Evolutionary conservation across 1,284 basidiomycete species (phyloP), one percentile per base, ranked within the genome.

Genomic region (Trichosporon asahii): DNA sequence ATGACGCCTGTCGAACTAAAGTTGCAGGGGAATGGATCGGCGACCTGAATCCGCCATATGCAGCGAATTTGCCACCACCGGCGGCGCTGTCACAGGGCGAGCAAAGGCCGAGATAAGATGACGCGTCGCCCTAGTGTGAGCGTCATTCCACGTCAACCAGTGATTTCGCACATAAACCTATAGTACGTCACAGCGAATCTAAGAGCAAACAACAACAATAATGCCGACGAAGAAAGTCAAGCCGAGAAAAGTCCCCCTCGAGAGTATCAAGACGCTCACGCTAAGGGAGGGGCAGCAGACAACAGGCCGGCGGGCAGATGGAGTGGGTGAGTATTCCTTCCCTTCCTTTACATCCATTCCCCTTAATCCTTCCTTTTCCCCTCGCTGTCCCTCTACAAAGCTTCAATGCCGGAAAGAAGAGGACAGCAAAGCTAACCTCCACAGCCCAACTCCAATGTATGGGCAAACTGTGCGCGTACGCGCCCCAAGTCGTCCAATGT

Each of bases 401-500:
- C 31, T 33, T 33, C n/a, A n/a, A n/a, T n/a, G n/a, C n/a, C n/a
- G n/a, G n/a, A n/a, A n/a, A n/a, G n/a, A n/a, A n/a, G n/a, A n/a
- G n/a, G n/a, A n/a, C n/a, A n/a, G n/a, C n/a, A n/a, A n/a, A 21
- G 33, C 25, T 64, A 25, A 66, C 63, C 7, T 8, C 35, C 57
- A n/a, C 2, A 84, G 81, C 78, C 2, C 94, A 97, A 79, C 87
- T 97, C 27, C 86, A 85, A 37, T 97, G 95, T 80, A 77, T 88
- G n/a, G 94, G 94, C 29, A 88, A 88, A 72, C 86, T 90, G 44
- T 97, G 95, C 80, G 85, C 88, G 18, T 95, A 89, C 81, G 87
- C 89, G 71, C 94, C 94, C 0, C 90, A 94, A 70, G 91, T 90
- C n/a, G 90, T 97, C 31, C 89, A 92, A 73, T 98, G 94, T 81